These are phyloP conservation scores for Aquilaria agallochum DNA, from an alignment of 441 rosid genomes.

Conservation along the genomic window DNA sequence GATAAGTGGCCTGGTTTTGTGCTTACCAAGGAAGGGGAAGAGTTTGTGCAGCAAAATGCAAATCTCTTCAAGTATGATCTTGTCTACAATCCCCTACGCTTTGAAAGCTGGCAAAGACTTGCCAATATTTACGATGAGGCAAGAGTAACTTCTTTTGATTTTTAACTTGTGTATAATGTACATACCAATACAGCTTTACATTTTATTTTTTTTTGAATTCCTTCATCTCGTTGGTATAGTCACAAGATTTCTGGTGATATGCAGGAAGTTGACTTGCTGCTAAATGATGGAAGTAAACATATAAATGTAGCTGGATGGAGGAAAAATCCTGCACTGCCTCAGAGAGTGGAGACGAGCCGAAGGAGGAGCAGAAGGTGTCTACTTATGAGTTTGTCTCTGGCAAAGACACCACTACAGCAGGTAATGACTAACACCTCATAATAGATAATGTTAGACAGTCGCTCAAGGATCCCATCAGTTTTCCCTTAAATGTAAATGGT, in stretches of 20 bases:
- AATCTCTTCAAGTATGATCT: slow-evolving; percentile 91
- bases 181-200: not conserved
- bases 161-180: slow-evolving; percentile 9
- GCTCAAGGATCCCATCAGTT: too few relatives aligned
- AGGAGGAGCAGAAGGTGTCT: slow-evolving; percentile 98
- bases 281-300: slow-evolving; percentile 99
- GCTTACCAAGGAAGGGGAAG: slow-evolving; percentile 98
- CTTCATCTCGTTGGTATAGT: too few relatives aligned
- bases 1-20: slow-evolving; percentile 99
- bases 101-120: slow-evolving; percentile 98
- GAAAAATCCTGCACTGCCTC: slow-evolving; percentile 71
- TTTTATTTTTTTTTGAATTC: slow-evolving; percentile 6
- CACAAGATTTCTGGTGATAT: not conserved
- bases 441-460: too few relatives aligned
- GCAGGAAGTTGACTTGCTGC: slow-evolving; percentile 98
- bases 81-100: slow-evolving; percentile 84
- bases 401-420: slow-evolving; percentile 82
- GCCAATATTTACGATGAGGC: slow-evolving; percentile 98
- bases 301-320: slow-evolving; percentile 95
- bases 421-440: slow-evolving; percentile 21
- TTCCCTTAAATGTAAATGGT: too few relatives aligned
- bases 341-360: slow-evolving; percentile 94
- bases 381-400: slow-evolving; percentile 95
- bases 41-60: slow-evolving; percentile 94
- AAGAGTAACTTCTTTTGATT: slow-evolving; percentile 25